A percentile compares a stretch with the other conserved stretches of the same genome.
Conservation (phyloP, 73 alveolate genomes). For the Paramecium biaurelia region DNA sequence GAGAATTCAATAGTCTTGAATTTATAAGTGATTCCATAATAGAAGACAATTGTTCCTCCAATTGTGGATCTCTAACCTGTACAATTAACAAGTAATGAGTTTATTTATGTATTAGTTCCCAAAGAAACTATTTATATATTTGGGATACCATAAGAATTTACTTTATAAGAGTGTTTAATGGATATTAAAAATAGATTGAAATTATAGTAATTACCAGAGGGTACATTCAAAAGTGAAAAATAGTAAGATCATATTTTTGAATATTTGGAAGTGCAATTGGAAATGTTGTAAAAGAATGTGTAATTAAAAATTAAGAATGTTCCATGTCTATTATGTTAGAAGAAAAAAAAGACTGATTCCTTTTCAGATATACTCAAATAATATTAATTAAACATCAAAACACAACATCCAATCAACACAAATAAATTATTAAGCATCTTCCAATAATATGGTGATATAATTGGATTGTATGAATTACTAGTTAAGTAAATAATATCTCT, state of each 20-base stretch:
- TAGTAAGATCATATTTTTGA: not conserved
- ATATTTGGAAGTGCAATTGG: conserved; percentile 28
- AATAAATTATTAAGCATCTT: not conserved
- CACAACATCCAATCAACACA: not conserved
- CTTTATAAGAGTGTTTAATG: not conserved
- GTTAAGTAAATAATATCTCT: not conserved
- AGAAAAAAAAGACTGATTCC: not conserved
- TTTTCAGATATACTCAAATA: not conserved
- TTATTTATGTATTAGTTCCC: not conserved
- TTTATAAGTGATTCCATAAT: not conserved
- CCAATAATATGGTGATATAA: not conserved
- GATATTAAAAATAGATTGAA: not conserved
- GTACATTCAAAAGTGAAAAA: not conserved
- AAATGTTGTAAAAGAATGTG: not conserved
- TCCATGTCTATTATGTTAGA: conserved; percentile 2
- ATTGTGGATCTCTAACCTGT: not conserved
- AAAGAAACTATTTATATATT: not conserved
- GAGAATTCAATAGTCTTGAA: not conserved
- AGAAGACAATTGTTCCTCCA: not conserved
- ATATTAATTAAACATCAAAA: not conserved
- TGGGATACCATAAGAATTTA: conserved; percentile 3
- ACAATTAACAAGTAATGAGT: not conserved
- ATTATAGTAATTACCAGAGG: not conserved
- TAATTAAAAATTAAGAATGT: conserved; percentile 1
- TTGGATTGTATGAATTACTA: not conserved